phyloP scores from a whole-genome alignment of 306 rosid species.

The Cyclanthera cordifolia region DNA sequence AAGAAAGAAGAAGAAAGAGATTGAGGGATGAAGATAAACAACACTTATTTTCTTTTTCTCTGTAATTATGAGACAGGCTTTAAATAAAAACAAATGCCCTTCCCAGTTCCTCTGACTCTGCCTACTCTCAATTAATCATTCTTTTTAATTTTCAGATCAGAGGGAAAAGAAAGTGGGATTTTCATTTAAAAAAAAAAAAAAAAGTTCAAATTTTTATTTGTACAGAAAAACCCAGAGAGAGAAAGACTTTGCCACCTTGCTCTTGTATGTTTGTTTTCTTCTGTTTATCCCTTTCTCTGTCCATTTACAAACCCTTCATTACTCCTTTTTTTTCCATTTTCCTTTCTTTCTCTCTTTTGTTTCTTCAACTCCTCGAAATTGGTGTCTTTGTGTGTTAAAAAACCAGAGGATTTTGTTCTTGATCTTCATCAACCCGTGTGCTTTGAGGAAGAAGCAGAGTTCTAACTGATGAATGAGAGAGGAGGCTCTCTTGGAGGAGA shows the following conservation, averaged over 20 bases:
- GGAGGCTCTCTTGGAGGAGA: constrained; percentile 95
- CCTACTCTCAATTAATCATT: constrained; percentile 16
- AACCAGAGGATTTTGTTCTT: constrained; percentile 17
- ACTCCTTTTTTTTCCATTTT: constrained; percentile 7
- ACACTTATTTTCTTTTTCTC: background rate
- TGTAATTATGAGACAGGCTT: constrained; percentile 13
- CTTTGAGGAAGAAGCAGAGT: constrained; percentile 11
- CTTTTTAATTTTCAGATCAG: constrained; percentile 33
- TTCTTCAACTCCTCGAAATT: constrained; percentile 39
- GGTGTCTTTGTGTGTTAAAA: constrained; percentile 31
- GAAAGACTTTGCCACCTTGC: constrained; percentile 22
- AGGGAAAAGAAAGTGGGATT: constrained; percentile 16
- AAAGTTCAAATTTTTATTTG: constrained; percentile 17
- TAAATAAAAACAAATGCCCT: background rate
- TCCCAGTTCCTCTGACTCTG: constrained; percentile 7
- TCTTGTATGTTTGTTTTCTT: constrained; percentile 27
- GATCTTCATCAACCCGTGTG: constrained; percentile 11
- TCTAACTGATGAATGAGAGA: constrained; percentile 64
- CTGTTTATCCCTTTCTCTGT: constrained; percentile 23
- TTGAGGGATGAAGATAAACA: background rate
- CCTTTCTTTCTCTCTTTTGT: constrained; percentile 15
- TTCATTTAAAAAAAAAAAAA: too few species aligned
- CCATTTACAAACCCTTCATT: too few species aligned
- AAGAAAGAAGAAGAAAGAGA: too few species aligned
- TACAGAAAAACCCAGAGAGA: constrained; percentile 15